Percentiles rank a stretch among this genome's conserved stretches.
Conservation (phyloP, 208 protist genomes). For the Trypanosoma scelopori region DNA sequence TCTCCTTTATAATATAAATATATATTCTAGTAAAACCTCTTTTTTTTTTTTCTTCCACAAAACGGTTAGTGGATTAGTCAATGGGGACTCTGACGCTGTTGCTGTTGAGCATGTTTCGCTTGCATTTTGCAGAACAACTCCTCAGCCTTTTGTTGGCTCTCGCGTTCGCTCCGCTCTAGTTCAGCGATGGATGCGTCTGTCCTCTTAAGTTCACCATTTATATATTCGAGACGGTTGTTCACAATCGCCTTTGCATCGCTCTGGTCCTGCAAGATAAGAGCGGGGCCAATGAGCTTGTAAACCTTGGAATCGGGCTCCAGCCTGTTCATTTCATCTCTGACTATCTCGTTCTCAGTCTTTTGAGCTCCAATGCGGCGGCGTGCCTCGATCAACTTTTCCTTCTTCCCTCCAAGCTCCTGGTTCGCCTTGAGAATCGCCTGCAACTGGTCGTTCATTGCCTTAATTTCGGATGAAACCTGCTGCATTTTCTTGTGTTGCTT, state of each 20-base stretch:
- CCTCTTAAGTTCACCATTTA: conserved; percentile 88
- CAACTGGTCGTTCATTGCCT: conserved; percentile 75
- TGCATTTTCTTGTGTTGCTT: conserved; percentile 38
- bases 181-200: conserved; percentile 80
- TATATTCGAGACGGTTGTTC: conserved; percentile 91
- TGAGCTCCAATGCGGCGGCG: conserved; percentile 90
- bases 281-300: conserved; percentile 95
- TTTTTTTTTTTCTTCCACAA: neutral
- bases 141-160: conserved; percentile 70
- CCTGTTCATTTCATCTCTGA: conserved; percentile 91
- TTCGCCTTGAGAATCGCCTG: conserved; percentile 72
- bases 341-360: conserved; percentile 95
- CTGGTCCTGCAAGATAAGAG: conserved; percentile 92
- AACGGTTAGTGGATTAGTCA: conserved; percentile 2
- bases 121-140: conserved; percentile 88
- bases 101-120: conserved; percentile 66
- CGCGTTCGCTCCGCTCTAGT: conserved; percentile 73
- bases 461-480: conserved; percentile 82
- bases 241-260: conserved; percentile 91
- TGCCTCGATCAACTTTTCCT: conserved; percentile 79
- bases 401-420: conserved; percentile 84
- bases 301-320: conserved; percentile 89
- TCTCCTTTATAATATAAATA: too few species aligned
- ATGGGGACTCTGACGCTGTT: conserved; percentile 34
- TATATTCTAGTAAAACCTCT: neutral